phyloP scores from a whole-genome alignment of 106 monocot species.

The Ottelia alismoides region DNA sequence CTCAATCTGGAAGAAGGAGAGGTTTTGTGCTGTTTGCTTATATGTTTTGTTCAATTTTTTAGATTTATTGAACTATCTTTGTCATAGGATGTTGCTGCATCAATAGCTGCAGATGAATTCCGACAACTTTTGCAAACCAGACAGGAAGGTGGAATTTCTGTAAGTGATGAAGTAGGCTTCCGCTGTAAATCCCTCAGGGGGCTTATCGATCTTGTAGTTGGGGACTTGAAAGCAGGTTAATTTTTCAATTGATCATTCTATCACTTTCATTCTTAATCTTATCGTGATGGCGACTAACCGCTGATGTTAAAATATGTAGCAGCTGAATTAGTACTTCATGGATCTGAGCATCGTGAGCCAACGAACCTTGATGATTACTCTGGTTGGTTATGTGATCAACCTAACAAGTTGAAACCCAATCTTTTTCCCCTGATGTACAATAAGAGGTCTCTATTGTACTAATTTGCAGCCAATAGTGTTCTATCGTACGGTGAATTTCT shows the following conservation, averaged over 20 bases:
- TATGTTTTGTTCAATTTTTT: not conserved
- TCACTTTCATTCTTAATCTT: not conserved
- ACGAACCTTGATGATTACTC: slow-evolving; percentile 23
- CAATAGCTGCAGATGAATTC: slow-evolving; percentile 40
- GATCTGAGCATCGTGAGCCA: slow-evolving; percentile 16
- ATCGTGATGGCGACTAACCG: not conserved
- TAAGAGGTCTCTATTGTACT: not conserved
- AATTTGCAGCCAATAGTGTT: slow-evolving; percentile 58
- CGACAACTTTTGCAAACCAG: slow-evolving; percentile 23
- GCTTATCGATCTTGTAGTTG: slow-evolving; percentile 54
- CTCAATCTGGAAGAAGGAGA: slow-evolving; percentile 53
- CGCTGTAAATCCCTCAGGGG: slow-evolving; percentile 55
- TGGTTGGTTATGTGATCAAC: slow-evolving; percentile 11
- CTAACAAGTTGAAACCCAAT: too few relatives aligned
- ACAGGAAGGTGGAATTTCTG: slow-evolving; percentile 8
- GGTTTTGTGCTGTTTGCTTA: slow-evolving; percentile 24
- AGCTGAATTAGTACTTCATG: slow-evolving; percentile 44
- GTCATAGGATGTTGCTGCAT: slow-evolving; percentile 54
- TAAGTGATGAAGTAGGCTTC: slow-evolving; percentile 9
- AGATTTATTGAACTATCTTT: slow-evolving; percentile 11
- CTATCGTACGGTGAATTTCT: slow-evolving; percentile 62
- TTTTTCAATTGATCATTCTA: not conserved
- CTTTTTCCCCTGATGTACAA: not conserved
- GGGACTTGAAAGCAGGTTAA: slow-evolving; percentile 59
- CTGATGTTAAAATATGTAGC: slow-evolving; percentile 13